phyloP scores from a whole-genome alignment of 1,284 basidiomycete species.

The Vanrija sp. region DNA sequence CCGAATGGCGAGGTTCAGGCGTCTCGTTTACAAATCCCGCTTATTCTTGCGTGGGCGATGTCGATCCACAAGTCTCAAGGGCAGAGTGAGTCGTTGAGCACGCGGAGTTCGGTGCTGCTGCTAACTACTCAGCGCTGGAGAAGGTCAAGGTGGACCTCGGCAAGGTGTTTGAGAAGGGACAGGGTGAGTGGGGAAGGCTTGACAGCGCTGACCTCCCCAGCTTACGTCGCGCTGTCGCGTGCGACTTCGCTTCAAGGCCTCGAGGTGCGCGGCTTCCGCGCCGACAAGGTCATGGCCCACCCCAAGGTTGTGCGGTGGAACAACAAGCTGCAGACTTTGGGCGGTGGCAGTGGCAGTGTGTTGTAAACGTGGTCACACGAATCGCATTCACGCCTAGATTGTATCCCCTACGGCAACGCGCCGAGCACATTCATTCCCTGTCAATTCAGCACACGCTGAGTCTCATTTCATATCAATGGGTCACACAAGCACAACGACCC shows the following conservation, averaged over 20 bases:
- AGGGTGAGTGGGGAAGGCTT: conserved; percentile 22
- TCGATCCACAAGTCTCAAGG: conserved; percentile 94
- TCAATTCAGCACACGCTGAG: too few species aligned
- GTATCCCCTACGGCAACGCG: neutral
- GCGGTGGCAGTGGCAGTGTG: too few species aligned
- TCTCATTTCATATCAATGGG: too few species aligned
- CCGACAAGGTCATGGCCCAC: conserved; percentile 71
- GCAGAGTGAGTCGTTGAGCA: conserved; percentile 55
- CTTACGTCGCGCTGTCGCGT: conserved; percentile 92
- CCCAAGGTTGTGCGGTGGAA: conserved; percentile 47
- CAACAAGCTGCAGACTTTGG: conserved; percentile 11
- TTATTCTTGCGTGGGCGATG: conserved; percentile 90
- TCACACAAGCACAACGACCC: too few species aligned
- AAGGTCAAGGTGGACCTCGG: conserved; percentile 51
- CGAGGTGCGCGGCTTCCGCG: conserved; percentile 82
- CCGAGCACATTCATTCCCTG: too few species aligned
- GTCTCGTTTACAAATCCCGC: conserved; percentile 66
- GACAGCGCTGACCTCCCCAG: conserved; percentile 49
- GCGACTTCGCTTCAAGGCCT: conserved; percentile 87
- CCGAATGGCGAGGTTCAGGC: conserved; percentile 77
- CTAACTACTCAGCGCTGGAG: conserved; percentile 33
- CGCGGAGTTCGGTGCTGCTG: neutral
- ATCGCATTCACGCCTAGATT: neutral
- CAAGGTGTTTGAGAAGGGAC: conserved; percentile 74
- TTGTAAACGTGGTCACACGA: conserved; percentile 17